Evolutionary conservation across 2,329 filamentous ascomycete genomes (phyloP).

Genomic region (Aspergillus sp.): DNA sequence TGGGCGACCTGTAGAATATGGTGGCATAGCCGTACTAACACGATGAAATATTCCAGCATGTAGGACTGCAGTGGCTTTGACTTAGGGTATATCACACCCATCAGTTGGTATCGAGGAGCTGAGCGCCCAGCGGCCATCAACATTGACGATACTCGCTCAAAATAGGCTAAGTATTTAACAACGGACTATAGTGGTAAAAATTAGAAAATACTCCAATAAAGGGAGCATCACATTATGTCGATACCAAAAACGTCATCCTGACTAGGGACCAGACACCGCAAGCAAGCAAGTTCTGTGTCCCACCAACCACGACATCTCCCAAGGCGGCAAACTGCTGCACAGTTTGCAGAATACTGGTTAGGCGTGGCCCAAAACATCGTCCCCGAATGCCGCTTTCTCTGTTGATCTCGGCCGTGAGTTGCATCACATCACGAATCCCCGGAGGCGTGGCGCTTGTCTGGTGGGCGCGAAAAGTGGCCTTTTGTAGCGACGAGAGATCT

Average conservation of each 20-base stretch:
- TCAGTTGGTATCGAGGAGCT: neutral
- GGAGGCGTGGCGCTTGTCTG: neutral
- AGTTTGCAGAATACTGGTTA: neutral
- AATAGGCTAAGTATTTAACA: neutral
- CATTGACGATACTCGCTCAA: neutral
- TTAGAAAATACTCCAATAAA: too few relatives aligned
- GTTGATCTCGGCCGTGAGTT: neutral
- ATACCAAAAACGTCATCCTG: neutral
- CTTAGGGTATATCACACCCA: neutral
- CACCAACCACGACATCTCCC: neutral
- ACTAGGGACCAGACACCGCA: neutral
- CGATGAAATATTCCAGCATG: conserved; percentile 4
- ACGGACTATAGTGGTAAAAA: neutral
- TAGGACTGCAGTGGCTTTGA: neutral
- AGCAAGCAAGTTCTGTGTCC: neutral
- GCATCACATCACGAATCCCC: neutral
- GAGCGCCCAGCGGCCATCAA: neutral
- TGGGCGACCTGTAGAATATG: neutral
- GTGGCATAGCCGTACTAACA: neutral
- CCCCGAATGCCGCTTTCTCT: neutral
- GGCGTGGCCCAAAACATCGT: neutral
- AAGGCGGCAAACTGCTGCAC: neutral
- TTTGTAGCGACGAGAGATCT: neutral
- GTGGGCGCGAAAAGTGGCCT: neutral
- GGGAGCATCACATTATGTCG: too few relatives aligned